Percentiles rank a stretch among this genome's conserved stretches.
These are phyloP conservation scores for Phaeotremella fagi DNA, from an alignment of 768 basidiomycete genomes.

Conservation along the genomic window DNA sequence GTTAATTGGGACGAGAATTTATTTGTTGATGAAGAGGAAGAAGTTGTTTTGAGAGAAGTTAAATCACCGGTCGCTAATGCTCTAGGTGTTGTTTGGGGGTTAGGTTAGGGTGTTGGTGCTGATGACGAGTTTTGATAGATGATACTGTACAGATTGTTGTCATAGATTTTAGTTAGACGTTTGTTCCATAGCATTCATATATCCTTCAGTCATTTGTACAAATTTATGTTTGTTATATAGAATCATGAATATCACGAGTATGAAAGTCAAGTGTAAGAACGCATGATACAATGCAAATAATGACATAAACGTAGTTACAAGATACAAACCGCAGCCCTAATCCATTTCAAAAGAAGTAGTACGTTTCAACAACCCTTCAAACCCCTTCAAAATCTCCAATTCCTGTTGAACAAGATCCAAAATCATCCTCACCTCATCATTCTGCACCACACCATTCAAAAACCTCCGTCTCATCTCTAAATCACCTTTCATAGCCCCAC, in stretches of 20 bases:
- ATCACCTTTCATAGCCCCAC: neutral
- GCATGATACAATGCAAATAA: too few species aligned
- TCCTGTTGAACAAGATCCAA: too few species aligned
- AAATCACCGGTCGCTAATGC: neutral
- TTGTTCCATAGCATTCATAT: neutral
- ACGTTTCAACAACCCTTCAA: neutral
- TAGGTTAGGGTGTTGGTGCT: too few species aligned
- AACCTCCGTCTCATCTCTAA: constrained; percentile 10
- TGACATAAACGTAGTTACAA: too few species aligned
- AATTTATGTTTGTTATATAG: neutral
- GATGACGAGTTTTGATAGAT: too few species aligned
- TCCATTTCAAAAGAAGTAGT: neutral
- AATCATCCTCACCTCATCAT: neutral
- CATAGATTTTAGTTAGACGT: too few species aligned
- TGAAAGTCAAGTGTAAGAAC: too few species aligned
- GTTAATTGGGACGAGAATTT: neutral
- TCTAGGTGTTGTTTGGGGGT: neutral
- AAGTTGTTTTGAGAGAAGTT: neutral
- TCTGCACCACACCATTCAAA: neutral
- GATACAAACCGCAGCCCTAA: neutral
- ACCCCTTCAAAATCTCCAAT: neutral
- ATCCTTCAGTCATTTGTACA: too few species aligned
- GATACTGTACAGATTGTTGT: too few species aligned
- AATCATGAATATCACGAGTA: neutral
- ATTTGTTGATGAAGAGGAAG: neutral